Conservation (phyloP, 2,329 filamentous ascomycete genomes). For the Pseudogymnoascus sp. region DNA sequence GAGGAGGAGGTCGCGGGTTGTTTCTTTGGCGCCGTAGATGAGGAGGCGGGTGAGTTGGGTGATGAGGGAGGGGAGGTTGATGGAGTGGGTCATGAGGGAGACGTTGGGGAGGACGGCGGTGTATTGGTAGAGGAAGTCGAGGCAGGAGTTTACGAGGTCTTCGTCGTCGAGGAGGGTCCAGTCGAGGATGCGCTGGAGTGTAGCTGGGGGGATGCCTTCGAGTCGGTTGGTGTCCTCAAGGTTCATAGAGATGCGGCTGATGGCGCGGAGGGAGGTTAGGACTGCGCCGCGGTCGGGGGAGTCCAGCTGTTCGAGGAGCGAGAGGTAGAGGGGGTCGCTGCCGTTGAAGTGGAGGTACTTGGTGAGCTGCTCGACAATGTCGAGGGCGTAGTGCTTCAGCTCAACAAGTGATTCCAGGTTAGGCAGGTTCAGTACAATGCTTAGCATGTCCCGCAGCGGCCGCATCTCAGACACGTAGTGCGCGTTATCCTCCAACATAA, state of each 20-base stretch:
- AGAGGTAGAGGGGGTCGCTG: conserved; percentile 70
- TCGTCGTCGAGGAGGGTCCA: conserved; percentile 82
- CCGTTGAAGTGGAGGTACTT: conserved; percentile 66
- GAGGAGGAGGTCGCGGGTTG: conserved; percentile 51
- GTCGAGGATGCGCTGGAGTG: conserved; percentile 60
- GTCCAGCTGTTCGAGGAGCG: conserved; percentile 55
- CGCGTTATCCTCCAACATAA: conserved; percentile 85
- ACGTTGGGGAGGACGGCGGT: conserved; percentile 81
- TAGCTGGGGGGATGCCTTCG: conserved; percentile 55
- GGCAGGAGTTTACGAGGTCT: conserved; percentile 75
- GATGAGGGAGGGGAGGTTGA: conserved; percentile 59
- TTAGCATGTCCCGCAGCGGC: conserved; percentile 71
- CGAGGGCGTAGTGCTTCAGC: conserved; percentile 81
- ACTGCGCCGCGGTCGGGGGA: conserved; percentile 75
- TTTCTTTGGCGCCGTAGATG: conserved; percentile 60
- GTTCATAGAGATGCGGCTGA: conserved; percentile 84
- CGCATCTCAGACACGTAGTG: conserved; percentile 67
- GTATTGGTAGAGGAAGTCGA: conserved; percentile 95
- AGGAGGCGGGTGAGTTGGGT: conserved; percentile 73
- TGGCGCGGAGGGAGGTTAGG: conserved; percentile 68
- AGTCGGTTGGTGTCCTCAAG: conserved; percentile 71
- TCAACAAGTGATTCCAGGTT: conserved; percentile 65
- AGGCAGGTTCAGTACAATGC: conserved; percentile 73
- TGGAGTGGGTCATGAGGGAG: conserved; percentile 55
- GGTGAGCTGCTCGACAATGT: conserved; percentile 85